Percentiles rank a stretch among this genome's conserved stretches.
Conservation (phyloP, 495 filamentous ascomycete species). For the Penicillium coprophilum region DNA sequence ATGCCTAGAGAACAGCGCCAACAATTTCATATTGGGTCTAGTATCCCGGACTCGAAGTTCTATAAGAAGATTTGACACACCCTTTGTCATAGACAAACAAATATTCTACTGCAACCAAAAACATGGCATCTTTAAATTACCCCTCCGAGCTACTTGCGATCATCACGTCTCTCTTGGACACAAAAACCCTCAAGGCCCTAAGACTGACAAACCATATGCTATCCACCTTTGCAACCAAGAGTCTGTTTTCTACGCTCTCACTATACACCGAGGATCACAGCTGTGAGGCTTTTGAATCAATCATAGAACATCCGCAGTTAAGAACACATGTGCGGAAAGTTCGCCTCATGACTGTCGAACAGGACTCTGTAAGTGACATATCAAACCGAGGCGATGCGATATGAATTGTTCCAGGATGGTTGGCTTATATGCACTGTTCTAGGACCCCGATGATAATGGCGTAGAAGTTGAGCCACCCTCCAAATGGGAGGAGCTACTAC, state of each 20-base stretch:
- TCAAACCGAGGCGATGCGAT: no score
- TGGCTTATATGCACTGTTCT: not conserved
- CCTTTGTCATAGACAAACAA: no score
- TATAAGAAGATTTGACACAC: not conserved
- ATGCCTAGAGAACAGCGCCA: not conserved
- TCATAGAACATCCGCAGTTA: conserved; percentile 1
- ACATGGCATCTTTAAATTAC: not conserved
- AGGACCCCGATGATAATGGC: not conserved
- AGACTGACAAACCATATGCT: conserved; percentile 6
- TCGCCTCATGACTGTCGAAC: conserved; percentile 4
- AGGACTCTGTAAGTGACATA: not conserved
- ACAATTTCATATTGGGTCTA: not conserved
- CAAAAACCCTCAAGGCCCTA: not conserved
- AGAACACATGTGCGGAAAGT: conserved; percentile 3
- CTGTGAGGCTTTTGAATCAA: conserved; percentile 7
- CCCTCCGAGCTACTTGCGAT: conserved; percentile 6
- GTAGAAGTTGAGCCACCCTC: not conserved
- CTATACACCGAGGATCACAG: conserved; percentile 3
- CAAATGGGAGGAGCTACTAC: not conserved
- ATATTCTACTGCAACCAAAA: not conserved
- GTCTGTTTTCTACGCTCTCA: conserved; percentile 1
- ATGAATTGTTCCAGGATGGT: not conserved
- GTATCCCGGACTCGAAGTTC: not conserved
- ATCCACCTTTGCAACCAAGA: not conserved
- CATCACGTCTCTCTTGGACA: conserved; percentile 3